Base-by-base conservation (phyloP, 1,284 basidiomycete species). In the Tilletia indica region DNA sequence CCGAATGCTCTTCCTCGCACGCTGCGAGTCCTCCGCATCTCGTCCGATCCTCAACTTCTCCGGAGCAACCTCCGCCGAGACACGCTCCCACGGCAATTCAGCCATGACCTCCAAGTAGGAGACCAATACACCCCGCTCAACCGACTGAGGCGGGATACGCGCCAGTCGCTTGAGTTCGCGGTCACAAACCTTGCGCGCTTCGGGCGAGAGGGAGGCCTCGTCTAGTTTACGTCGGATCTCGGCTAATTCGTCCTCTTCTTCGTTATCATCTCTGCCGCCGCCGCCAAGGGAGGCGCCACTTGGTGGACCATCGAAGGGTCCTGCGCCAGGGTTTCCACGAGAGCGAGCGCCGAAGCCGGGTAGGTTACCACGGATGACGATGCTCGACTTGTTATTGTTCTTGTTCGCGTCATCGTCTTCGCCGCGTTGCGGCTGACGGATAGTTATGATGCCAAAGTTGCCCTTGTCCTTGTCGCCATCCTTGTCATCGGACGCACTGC, bases 51-150 rank as follows among this genome's bases (percentile, higher is more conserved):
- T 67, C 19, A 67, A 21, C 42, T 67, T 67, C 14, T 67, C 64
- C 9, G 48, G 25, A 45, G 34, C 21, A 39, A 38, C 70, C 51
- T 36, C 49, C 2, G 39, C 25, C 69, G n/a, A 48, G 61, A 69
- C 39, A 48, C 39, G 48, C 39, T 82, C 79, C 84, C 84, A 85
- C 8, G 84, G 84, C 56, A 85, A 73, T 66, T 85, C 84, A 21
- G 78, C 71, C 82, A 85, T 84, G 67, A 79, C 79, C 68, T 85
- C 84, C 64, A 85, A 80, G 71, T 85, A 85, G 56, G 81, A 80
- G 71, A 84, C 82, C 68, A 85, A 73, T 11, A 84, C 82, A 48
- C 82, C 81, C 16, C 82, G 75, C 72, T 84, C 82, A 67, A 84
- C 81, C 67, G 79, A 80, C 73, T 84, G 82, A 36, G 78, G 69